A percentile compares a stretch with the other conserved stretches of the same genome.
phyloP scores from a whole-genome alignment of 768 basidiomycete genomes.

The Austroboletus eburneus region DNA sequence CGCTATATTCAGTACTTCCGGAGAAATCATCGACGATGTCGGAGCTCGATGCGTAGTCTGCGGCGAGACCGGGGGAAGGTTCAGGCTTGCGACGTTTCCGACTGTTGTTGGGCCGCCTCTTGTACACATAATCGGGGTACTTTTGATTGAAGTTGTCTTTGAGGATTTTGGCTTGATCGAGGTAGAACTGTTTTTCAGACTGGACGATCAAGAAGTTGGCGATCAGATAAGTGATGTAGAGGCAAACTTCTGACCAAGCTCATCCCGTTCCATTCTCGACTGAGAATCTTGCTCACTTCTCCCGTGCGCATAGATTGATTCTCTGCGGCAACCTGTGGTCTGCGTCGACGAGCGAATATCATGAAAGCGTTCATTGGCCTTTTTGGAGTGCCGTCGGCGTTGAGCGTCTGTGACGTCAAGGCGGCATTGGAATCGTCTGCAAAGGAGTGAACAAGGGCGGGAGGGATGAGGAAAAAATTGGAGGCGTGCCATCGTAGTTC shows the following conservation, averaged over 20 bases:
- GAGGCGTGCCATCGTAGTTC: slow-evolving; percentile 43
- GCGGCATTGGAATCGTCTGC: slow-evolving; percentile 41
- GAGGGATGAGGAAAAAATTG: slow-evolving; percentile 6
- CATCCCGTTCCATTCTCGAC: slow-evolving; percentile 85
- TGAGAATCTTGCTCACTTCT: slow-evolving; percentile 84
- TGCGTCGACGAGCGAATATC: slow-evolving; percentile 81
- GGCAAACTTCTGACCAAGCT: slow-evolving; percentile 46
- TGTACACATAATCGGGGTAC: slow-evolving; percentile 89
- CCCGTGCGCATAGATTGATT: slow-evolving; percentile 89
- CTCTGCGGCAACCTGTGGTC: slow-evolving; percentile 82
- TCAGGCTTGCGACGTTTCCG: slow-evolving; percentile 56
- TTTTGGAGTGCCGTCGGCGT: slow-evolving; percentile 84
- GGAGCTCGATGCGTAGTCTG: slow-evolving; percentile 27
- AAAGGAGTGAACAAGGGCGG: slow-evolving; percentile 10
- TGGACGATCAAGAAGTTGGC: slow-evolving; percentile 24
- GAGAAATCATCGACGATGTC: slow-evolving; percentile 33
- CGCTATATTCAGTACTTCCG: slow-evolving; percentile 31
- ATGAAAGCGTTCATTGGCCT: slow-evolving; percentile 94
- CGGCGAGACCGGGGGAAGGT: slow-evolving; percentile 23
- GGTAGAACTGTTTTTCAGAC: slow-evolving; percentile 84
- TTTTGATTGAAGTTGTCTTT: slow-evolving; percentile 83
- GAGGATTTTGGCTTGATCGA: slow-evolving; percentile 79
- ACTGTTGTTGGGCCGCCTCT: slow-evolving; percentile 82
- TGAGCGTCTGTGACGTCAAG: slow-evolving; percentile 74
- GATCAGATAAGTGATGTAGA: slow-evolving; percentile 14